A percentile compares a stretch with the other conserved stretches of the same genome.
Conservation (phyloP, 2,329 filamentous ascomycete genomes). For the Colletotrichum ledebouriae region DNA sequence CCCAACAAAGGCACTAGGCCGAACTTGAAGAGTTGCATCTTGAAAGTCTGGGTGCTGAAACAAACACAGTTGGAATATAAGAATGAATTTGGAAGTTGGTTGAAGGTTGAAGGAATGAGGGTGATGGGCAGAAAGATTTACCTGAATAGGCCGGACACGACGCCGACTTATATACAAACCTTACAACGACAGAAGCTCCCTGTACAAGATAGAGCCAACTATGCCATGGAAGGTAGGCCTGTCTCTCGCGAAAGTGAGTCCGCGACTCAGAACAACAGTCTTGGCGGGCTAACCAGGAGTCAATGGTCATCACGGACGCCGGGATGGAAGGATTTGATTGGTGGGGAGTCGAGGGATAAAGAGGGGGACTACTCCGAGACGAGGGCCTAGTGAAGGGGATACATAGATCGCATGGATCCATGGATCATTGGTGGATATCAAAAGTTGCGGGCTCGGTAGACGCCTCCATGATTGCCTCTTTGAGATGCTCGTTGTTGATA, state of each 20-base stretch:
- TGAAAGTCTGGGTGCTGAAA: conserved; percentile 2
- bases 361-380: conserved; percentile 6
- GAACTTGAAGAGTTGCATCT: conserved; percentile 39
- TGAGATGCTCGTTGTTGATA: conserved; percentile 14
- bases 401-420: background rate
- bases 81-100: conserved; percentile 32
- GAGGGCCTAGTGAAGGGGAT: background rate
- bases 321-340: background rate
- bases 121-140: conserved; percentile 16
- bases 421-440: conserved; percentile 13
- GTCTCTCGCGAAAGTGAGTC: background rate
- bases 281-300: conserved; percentile 5
- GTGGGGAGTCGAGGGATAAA: conserved; percentile 4
- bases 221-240: background rate
- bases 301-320: background rate
- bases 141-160: background rate
- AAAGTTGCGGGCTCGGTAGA: conserved; percentile 17
- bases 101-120: conserved; percentile 25
- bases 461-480: conserved; percentile 27
- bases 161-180: conserved; percentile 30
- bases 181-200: conserved; percentile 10
- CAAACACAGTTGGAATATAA: background rate
- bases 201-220: background rate
- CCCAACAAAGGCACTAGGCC: conserved; percentile 46
- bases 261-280: conserved; percentile 9